A percentile compares a stretch with the other conserved stretches of the same genome.
These are phyloP conservation scores for Monosporozyma servazzii DNA, from an alignment of 805 yeast species.

Conservation along the genomic window DNA sequence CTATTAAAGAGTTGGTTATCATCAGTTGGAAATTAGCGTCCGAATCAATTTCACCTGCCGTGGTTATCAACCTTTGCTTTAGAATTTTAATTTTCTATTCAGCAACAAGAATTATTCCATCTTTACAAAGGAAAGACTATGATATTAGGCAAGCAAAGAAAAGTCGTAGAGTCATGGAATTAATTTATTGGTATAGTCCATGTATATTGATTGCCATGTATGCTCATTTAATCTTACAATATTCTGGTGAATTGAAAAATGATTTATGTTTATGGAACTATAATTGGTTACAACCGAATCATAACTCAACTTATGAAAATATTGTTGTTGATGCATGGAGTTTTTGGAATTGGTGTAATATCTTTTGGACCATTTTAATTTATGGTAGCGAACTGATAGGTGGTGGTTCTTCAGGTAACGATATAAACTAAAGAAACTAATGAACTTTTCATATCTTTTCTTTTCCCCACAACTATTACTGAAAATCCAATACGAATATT, in stretches of 20 bases:
- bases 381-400: slow-evolving; percentile 64
- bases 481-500: not conserved
- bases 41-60: slow-evolving; percentile 68
- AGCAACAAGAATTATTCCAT: slow-evolving; percentile 90
- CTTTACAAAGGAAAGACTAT: slow-evolving; percentile 36
- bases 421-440: not conserved
- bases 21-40: slow-evolving; percentile 38
- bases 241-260: slow-evolving; percentile 62
- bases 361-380: slow-evolving; percentile 67
- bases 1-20: slow-evolving; percentile 22
- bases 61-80: slow-evolving; percentile 71
- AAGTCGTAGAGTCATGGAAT: slow-evolving; percentile 34
- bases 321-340: slow-evolving; percentile 66
- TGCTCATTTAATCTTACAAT: slow-evolving; percentile 87
- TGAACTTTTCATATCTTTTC: not conserved
- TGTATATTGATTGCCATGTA: slow-evolving; percentile 91
- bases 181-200: slow-evolving; percentile 84
- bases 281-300: slow-evolving; percentile 27
- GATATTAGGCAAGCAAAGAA: slow-evolving; percentile 17
- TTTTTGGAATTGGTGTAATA: slow-evolving; percentile 95
- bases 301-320: slow-evolving; percentile 9
- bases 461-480: not conserved
- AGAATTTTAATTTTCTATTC: slow-evolving; percentile 81
- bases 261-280: slow-evolving; percentile 49
- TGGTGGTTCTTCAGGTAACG: slow-evolving; percentile 1